phyloP scores from a whole-genome alignment of 345 rosid genomes.

The Punica granatum region DNA sequence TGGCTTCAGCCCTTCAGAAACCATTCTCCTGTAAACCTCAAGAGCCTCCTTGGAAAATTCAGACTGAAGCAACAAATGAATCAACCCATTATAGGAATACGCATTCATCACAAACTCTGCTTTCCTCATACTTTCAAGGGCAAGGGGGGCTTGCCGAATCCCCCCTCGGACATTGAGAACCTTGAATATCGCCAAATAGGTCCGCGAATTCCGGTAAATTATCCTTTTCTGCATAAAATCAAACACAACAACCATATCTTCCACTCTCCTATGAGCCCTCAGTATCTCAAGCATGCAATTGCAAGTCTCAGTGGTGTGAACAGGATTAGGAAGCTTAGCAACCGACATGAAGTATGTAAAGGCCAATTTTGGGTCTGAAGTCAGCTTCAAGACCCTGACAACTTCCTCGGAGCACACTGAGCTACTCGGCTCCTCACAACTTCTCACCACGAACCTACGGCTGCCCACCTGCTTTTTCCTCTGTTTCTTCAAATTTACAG shows the following conservation, averaged over 20 bases:
- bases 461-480: background rate
- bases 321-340: slow-evolving; percentile 32
- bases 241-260: slow-evolving; percentile 65
- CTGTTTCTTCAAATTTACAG: slow-evolving; percentile 2
- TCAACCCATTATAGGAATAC: slow-evolving; percentile 73
- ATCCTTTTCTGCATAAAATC: slow-evolving; percentile 72
- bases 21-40: slow-evolving; percentile 58
- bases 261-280: slow-evolving; percentile 47
- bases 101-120: slow-evolving; percentile 66
- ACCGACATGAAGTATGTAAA: slow-evolving; percentile 56
- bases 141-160: slow-evolving; percentile 46
- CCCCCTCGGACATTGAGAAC: slow-evolving; percentile 53
- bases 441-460: background rate
- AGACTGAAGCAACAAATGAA: slow-evolving; percentile 61
- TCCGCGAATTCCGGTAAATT: slow-evolving; percentile 50
- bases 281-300: slow-evolving; percentile 76
- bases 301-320: slow-evolving; percentile 62
- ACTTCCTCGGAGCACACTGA: slow-evolving; percentile 44
- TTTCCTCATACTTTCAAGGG: slow-evolving; percentile 50
- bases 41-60: slow-evolving; percentile 59
- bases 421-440: slow-evolving; percentile 15
- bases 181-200: slow-evolving; percentile 61
- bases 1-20: slow-evolving; percentile 77
- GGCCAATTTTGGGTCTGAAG: slow-evolving; percentile 48
- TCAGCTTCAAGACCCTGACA: slow-evolving; percentile 34